Evolutionary conservation across 495 filamentous ascomycete genomes (phyloP), one percentile per base, ranked within the genome.

Genomic region (Penicillium taxi): DNA sequence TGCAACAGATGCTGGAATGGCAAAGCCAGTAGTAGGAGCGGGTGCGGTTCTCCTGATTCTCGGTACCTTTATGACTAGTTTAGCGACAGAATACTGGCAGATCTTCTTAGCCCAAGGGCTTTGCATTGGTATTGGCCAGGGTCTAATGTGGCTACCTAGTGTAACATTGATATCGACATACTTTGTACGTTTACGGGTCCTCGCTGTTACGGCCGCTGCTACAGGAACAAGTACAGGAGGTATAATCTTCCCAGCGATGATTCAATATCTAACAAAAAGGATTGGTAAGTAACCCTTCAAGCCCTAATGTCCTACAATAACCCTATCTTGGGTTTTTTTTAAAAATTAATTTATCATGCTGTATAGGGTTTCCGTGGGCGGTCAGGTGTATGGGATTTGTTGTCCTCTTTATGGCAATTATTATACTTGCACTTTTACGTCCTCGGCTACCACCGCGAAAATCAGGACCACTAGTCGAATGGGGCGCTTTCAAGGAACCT

Each of bases 71-170:
- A 72, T 78, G 48, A 81, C 83, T 2, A 79, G 77, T 1, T 55
- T 78, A 3, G 75, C 75, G 19, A 81, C 72, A 2, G 45, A 63
- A 27, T 74, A 70, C 38, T 91, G 78, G 76, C 87, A 93, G 42
- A 52, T 94, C 0, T 75, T 96, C 41, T 71, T 96, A 0, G 72
- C 87, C 0, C 89, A 95, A 49, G 89, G 87, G 1, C 39, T 93
- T n/a, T 75, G 77, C 9, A 73, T 74, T 33, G 86, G 87, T 0
- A 48, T 91, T 23, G 84, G 82, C 0, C 80, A 77, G 56, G 86
- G 86, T 0, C 64, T 84, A 6, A 64, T 83, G 37, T 93, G 85
- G 50, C 76, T 75, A 42, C 84, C 84, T 1, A 68, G 73, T 0
- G 50, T 86, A 26, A 73, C 80, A 3, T 58, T 91, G 9, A 63